Evolutionary conservation across 2,329 filamentous ascomycete genomes (phyloP).

Genomic region (Bipolaris gigantea): DNA sequence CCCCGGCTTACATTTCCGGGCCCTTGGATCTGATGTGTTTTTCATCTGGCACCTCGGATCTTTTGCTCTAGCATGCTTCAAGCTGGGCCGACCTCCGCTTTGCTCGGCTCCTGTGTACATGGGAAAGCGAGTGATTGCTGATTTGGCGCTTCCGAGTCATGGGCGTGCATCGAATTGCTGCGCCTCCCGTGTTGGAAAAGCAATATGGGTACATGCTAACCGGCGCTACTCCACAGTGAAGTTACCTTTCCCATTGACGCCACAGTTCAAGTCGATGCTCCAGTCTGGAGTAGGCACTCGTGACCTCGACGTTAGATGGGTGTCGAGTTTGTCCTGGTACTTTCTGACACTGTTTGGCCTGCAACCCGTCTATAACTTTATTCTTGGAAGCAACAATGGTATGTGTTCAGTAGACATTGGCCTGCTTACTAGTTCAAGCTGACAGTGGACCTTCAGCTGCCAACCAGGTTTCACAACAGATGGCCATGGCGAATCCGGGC

Average conservation of each 20-base stretch:
- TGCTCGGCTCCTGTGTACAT: background rate
- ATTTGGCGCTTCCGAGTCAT: background rate
- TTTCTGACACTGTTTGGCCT: slow-evolving; percentile 96
- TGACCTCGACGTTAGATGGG: slow-evolving; percentile 97
- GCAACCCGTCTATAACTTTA: slow-evolving; percentile 95
- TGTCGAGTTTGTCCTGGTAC: slow-evolving; percentile 98
- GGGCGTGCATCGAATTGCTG: background rate
- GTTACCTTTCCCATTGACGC: slow-evolving; percentile 93
- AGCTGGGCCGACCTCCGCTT: background rate
- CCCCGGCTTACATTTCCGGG: no score
- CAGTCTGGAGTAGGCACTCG: slow-evolving; percentile 94
- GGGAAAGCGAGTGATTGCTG: slow-evolving; percentile 7
- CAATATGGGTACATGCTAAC: slow-evolving; percentile 13
- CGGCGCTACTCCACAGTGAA: slow-evolving; percentile 65
- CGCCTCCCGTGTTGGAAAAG: slow-evolving; percentile 8
- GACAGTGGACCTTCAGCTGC: slow-evolving; percentile 64
- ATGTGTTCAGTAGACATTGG: slow-evolving; percentile 43
- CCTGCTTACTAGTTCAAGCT: slow-evolving; percentile 25
- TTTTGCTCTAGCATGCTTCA: background rate
- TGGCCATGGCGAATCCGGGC: slow-evolving; percentile 73
- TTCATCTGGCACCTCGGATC: background rate
- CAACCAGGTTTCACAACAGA: slow-evolving; percentile 85
- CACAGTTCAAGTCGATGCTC: slow-evolving; percentile 99
- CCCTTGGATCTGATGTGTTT: background rate
- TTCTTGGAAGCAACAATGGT: slow-evolving; percentile 96